Conservation (phyloP, 2,329 filamentous ascomycete genomes). For the Sporothrix inflata region DNA sequence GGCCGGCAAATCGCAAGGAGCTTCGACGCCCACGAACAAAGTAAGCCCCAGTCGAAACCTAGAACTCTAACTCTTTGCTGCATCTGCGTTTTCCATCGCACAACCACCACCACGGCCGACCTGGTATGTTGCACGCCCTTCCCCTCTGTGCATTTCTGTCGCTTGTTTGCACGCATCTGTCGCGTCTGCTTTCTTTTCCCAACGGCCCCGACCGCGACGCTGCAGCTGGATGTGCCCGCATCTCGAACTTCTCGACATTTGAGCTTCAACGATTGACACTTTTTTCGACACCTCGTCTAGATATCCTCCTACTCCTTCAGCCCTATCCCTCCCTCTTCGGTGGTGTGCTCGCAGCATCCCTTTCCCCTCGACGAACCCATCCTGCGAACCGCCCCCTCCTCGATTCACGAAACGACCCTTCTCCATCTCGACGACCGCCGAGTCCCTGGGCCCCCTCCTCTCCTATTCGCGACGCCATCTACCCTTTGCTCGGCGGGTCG, state of each 20-base stretch:
- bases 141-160: background rate
- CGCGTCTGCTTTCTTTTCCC: background rate
- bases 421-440: background rate
- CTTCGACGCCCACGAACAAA: constrained; percentile 21
- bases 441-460: background rate
- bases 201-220: background rate
- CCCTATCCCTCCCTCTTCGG: background rate
- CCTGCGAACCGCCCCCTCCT: background rate
- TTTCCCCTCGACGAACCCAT: background rate
- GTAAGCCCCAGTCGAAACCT: background rate
- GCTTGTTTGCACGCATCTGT: background rate
- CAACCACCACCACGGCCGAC: constrained; percentile 14
- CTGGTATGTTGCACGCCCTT: constrained; percentile 13
- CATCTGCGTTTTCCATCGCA: constrained; percentile 13
- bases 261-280: constrained; percentile 11
- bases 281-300: background rate
- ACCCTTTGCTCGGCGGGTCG: constrained; percentile 23
- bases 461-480: background rate
- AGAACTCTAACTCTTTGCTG: background rate
- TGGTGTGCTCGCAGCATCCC: background rate
- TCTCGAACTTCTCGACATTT: background rate
- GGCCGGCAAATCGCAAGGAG: constrained; percentile 18
- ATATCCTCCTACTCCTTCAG: background rate
- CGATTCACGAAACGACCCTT: background rate
- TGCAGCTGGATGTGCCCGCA: background rate